These are phyloP conservation scores for Hirsutella thompsonii DNA, from an alignment of 2,329 filamentous ascomycete genomes.

Conservation along the genomic window DNA sequence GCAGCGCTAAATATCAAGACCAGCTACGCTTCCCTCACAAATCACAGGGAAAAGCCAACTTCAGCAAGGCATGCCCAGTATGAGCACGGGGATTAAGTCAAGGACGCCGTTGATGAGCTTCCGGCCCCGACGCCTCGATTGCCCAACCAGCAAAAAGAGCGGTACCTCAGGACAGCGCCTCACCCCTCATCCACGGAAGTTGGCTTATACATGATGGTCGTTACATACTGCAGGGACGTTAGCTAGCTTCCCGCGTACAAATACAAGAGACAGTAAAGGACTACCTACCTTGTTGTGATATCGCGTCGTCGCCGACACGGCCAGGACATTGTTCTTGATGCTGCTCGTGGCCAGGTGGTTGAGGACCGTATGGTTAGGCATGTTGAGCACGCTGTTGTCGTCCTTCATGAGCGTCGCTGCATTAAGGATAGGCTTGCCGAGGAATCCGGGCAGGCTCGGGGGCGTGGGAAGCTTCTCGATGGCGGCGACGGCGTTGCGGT, in stretches of 20 bases:
- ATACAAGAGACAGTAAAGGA: neutral
- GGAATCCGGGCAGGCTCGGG: constrained; percentile 75
- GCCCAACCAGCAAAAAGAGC: neutral
- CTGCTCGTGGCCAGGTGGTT: constrained; percentile 96
- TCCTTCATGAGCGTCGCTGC: constrained; percentile 88
- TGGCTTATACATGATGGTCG: constrained; percentile 94
- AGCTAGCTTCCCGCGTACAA: neutral
- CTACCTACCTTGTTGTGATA: constrained; percentile 78
- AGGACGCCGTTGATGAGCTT: too few species aligned
- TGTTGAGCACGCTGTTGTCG: constrained; percentile 90
- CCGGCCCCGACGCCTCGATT: neutral
- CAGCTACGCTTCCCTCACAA: too few species aligned
- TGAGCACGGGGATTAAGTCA: too few species aligned
- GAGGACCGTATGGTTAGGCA: constrained; percentile 93
- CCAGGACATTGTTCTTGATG: constrained; percentile 92
- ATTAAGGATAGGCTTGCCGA: constrained; percentile 91
- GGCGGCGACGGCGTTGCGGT: constrained; percentile 61
- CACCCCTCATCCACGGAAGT: constrained; percentile 43
- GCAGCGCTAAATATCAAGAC: too few species aligned
- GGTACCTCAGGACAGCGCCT: neutral
- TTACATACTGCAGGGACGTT: constrained; percentile 60
- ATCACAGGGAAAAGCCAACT: too few species aligned
- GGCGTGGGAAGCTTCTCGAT: constrained; percentile 72
- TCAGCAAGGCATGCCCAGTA: too few species aligned
- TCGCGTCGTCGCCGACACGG: constrained; percentile 91